Percentiles rank a stretch among this genome's conserved stretches.
Conservation (phyloP, 2,329 filamentous ascomycete genomes). For the Fusarium dimerum region DNA sequence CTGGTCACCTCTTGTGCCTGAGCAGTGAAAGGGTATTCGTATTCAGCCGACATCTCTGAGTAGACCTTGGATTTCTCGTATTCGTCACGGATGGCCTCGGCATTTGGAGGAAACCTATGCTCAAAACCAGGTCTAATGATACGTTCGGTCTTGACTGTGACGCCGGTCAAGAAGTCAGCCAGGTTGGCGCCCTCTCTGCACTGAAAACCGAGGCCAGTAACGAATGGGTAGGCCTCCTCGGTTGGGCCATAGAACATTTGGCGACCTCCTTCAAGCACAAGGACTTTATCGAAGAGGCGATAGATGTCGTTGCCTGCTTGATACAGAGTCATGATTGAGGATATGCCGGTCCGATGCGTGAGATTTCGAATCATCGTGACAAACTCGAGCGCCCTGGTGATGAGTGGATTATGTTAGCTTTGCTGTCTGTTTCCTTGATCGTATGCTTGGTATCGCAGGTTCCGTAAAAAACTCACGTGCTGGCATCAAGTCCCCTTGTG, state of each 20-base stretch:
- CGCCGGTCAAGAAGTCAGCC: constrained; percentile 68
- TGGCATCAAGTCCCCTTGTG: constrained; percentile 68
- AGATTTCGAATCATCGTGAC: constrained; percentile 59
- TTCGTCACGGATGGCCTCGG: constrained; percentile 57
- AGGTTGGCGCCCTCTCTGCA: constrained; percentile 54
- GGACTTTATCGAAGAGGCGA: constrained; percentile 69
- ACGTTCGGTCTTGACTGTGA: constrained; percentile 65
- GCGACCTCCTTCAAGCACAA: constrained; percentile 67
- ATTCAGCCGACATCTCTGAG: too few relatives aligned
- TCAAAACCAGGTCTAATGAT: constrained; percentile 59
- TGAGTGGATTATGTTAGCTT: too few relatives aligned
- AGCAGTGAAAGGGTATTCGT: too few relatives aligned
- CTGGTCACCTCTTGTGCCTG: too few relatives aligned
- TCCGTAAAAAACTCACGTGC: too few relatives aligned
- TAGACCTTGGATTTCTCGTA: too few relatives aligned
- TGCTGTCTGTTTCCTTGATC: too few relatives aligned
- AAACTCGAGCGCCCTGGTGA: constrained; percentile 69
- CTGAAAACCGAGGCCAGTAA: constrained; percentile 65
- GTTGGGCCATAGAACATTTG: constrained; percentile 67
- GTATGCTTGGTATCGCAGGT: too few relatives aligned
- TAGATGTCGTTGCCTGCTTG: constrained; percentile 65
- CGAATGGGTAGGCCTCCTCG: constrained; percentile 63
- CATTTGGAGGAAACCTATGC: constrained; percentile 58
- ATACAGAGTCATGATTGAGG: constrained; percentile 68
- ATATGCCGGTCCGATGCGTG: constrained; percentile 65